Conservation (phyloP, 139 green algal species). For the Microglena sp. region DNA sequence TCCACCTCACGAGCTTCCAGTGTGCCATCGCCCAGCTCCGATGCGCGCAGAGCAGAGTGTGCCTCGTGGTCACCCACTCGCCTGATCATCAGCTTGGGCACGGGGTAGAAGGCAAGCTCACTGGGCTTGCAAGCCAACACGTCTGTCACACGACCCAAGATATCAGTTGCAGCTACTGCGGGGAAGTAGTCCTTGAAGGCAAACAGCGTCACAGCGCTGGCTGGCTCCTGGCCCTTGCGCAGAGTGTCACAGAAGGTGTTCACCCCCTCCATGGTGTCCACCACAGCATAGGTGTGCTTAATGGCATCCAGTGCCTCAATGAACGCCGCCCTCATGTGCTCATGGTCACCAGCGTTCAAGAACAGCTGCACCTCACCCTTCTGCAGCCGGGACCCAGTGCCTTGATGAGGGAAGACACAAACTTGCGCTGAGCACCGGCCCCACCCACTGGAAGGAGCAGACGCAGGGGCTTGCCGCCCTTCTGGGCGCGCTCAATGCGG, state of each 20-base stretch:
- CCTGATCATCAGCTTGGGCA: conserved; percentile 1
- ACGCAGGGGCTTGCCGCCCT: background rate
- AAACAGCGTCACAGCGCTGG: background rate
- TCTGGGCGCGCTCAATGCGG: background rate
- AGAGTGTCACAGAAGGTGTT: background rate
- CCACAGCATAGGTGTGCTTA: background rate
- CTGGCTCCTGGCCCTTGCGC: background rate
- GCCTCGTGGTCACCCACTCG: background rate
- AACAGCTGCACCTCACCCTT: too few relatives aligned
- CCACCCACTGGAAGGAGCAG: background rate
- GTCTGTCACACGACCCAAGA: background rate
- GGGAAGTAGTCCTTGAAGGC: background rate
- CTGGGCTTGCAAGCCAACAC: background rate
- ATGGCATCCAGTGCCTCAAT: background rate
- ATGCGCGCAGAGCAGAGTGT: background rate
- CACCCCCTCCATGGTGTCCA: background rate
- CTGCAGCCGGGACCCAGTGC: too few relatives aligned
- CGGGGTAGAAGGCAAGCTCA: background rate
- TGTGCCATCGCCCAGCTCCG: background rate
- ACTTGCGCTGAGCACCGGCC: too few relatives aligned
- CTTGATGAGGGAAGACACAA: too few relatives aligned
- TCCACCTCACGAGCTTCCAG: background rate
- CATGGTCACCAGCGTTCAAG: background rate
- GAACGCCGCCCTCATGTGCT: background rate
- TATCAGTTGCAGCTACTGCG: background rate